Evolutionary conservation across 2,329 filamentous ascomycete genomes (phyloP).

Genomic region (Gyromitra esculenta): DNA sequence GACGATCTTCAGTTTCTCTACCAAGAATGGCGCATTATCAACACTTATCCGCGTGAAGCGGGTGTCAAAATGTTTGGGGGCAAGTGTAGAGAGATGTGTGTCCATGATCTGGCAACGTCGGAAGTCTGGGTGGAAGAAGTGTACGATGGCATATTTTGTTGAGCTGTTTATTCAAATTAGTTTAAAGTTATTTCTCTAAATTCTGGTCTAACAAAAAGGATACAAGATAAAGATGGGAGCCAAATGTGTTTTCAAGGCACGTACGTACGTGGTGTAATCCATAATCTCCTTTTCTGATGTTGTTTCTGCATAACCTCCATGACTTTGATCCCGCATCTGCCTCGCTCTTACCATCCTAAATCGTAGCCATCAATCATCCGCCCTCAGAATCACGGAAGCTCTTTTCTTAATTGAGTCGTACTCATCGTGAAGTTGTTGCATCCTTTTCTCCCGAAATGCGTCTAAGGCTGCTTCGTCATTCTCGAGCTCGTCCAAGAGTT

Average conservation of each 20-base stretch:
- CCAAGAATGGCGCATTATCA: constrained; percentile 69
- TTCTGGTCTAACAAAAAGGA: not conserved
- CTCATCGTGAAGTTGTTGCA: constrained; percentile 69
- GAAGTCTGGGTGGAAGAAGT: constrained; percentile 63
- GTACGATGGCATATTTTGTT: constrained; percentile 60
- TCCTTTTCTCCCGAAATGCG: constrained; percentile 68
- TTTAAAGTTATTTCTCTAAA: not conserved
- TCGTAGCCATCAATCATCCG: constrained; percentile 15
- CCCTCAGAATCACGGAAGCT: not conserved
- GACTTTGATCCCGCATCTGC: constrained; percentile 64
- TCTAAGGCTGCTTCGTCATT: constrained; percentile 65
- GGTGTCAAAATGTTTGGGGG: constrained; percentile 69
- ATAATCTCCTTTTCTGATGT: constrained; percentile 69
- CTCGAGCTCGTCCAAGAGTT: constrained; percentile 68
- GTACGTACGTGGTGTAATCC: constrained; percentile 61
- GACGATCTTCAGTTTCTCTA: constrained; percentile 68
- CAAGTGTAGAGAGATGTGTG: constrained; percentile 62
- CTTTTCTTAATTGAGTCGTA: constrained; percentile 52
- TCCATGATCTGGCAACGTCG: constrained; percentile 62
- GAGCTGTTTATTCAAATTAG: constrained; percentile 39
- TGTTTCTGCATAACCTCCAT: constrained; percentile 68
- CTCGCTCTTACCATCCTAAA: constrained; percentile 63
- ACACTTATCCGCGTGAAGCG: constrained; percentile 69
- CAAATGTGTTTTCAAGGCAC: not conserved
- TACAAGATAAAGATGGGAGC: not conserved